Base-by-base conservation (phyloP, 75 land plant species). In the Pseudotsuga menziesii region DNA sequence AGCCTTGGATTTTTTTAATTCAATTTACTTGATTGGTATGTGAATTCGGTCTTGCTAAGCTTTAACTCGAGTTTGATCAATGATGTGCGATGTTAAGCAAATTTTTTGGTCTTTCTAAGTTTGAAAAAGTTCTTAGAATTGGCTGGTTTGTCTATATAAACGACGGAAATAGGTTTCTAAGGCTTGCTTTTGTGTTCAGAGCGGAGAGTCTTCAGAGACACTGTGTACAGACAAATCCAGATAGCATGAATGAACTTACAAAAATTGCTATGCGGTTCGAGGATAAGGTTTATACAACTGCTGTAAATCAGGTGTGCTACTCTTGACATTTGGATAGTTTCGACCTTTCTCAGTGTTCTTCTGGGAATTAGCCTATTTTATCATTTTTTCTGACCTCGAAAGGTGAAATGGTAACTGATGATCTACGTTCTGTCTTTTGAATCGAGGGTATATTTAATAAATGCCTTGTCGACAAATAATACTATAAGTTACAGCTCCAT, bases 241-340 rank as follows among this genome's bases (percentile, higher is more conserved):
- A 91, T 27, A 92, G 94, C 35, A 73, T 88, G 59, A 77, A 58
- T 71, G 94, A 93, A 71, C 87, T 91, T 25, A 82, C 77, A 73
- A 89, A 89, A 72, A 89, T 93, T 78, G 96, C 94, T 61, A 72
- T 86, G 57, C 80, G 88, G 29, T 91, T 89, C 82, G 93, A 93
- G 74, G 93, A 91, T 61, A 93, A 91, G 77, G 88, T 86, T 66
- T 91, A 83, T 80, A 57, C 76, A 52, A 83, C 82, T 57, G 90
- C 96, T 7, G 72, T 78, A 2, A 88, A 84, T 69, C 96, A 91
- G 94, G 96, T 91, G 27, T 13, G 57, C 13, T 23, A 26, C 26
- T 19, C 26, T 26, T 12, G 32, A 54, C 74, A 48, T 39, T 35
- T 39, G 41, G 36, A n/a, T 35, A n/a, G 8, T 69, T 44, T 19